phyloP scores from a whole-genome alignment of 2,329 filamentous ascomycete species.

The Diaporthe ampelina region DNA sequence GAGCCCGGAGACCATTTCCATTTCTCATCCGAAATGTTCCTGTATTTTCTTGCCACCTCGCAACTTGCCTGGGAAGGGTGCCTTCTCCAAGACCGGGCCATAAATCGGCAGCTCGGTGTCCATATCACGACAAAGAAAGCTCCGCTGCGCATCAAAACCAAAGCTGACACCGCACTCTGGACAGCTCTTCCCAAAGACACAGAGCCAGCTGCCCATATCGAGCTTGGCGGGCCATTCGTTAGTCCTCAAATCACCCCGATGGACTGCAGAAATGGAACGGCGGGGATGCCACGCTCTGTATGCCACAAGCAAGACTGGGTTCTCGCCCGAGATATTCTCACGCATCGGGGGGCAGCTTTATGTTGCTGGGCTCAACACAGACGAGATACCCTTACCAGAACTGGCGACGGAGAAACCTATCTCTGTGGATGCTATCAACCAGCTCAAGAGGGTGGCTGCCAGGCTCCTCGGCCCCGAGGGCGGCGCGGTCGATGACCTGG shows the following conservation, averaged over 20 bases:
- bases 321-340: constrained; percentile 80
- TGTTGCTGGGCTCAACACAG: constrained; percentile 78
- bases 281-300: constrained; percentile 77
- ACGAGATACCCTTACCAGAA: constrained; percentile 70
- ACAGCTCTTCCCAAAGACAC: constrained; percentile 71
- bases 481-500: constrained; percentile 63
- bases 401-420: constrained; percentile 64
- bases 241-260: constrained; percentile 72
- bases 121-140: not conserved
- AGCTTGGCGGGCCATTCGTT: constrained; percentile 80
- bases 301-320: constrained; percentile 68
- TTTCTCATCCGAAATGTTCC: not conserved
- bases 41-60: not conserved
- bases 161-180: constrained; percentile 2
- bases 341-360: constrained; percentile 78
- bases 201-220: constrained; percentile 67
- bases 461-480: constrained; percentile 59
- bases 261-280: constrained; percentile 59
- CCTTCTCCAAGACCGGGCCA: not conserved
- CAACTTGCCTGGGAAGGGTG: not conserved
- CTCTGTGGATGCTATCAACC: constrained; percentile 61
- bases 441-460: constrained; percentile 63
- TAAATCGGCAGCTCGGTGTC: not conserved
- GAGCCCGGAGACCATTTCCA: not conserved
- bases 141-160: not conserved